phyloP scores from a whole-genome alignment of 495 filamentous ascomycete species.

The Aspergillus wentii region DNA sequence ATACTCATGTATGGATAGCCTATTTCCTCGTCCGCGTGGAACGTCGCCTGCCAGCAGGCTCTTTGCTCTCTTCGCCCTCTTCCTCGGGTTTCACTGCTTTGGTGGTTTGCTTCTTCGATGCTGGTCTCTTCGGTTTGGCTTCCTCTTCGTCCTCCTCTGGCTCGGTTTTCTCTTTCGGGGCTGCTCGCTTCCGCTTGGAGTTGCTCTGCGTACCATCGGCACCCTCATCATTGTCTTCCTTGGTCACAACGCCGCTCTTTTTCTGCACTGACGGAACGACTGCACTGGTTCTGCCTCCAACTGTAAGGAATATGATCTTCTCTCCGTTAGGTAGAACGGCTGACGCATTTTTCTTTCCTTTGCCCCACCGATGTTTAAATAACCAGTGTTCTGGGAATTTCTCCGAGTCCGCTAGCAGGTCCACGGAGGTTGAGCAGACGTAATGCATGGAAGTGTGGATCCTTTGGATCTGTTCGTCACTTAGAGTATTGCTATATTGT shows the following conservation, averaged over 20 bases:
- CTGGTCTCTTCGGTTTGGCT: constrained; percentile 16
- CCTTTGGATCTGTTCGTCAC: constrained; percentile 60
- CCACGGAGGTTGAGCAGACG: constrained; percentile 74
- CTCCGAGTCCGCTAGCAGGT: constrained; percentile 72
- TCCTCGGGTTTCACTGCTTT: constrained; percentile 21
- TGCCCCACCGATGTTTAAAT: constrained; percentile 86
- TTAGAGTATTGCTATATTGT: constrained; percentile 81
- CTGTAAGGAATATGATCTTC: constrained; percentile 75
- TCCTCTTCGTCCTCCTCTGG: constrained; percentile 18
- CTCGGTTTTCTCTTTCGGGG: constrained; percentile 28
- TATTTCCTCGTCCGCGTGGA: constrained; percentile 33
- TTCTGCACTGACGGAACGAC: constrained; percentile 82
- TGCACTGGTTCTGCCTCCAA: constrained; percentile 85
- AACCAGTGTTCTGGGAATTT: constrained; percentile 89
- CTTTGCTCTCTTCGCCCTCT: constrained; percentile 14
- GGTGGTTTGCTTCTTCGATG: constrained; percentile 17
- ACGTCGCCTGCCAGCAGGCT: constrained; percentile 23
- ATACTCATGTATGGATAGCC: too few relatives aligned
- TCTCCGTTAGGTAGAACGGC: constrained; percentile 73
- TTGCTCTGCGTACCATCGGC: constrained; percentile 14
- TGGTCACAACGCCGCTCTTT: constrained; percentile 56
- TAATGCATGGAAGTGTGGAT: constrained; percentile 71
- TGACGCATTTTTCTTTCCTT: constrained; percentile 71
- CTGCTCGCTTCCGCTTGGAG: constrained; percentile 32
- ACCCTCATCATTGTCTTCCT: constrained; percentile 25